Conservation (phyloP, 495 filamentous ascomycete genomes). For the Penicillium waksmanii region DNA sequence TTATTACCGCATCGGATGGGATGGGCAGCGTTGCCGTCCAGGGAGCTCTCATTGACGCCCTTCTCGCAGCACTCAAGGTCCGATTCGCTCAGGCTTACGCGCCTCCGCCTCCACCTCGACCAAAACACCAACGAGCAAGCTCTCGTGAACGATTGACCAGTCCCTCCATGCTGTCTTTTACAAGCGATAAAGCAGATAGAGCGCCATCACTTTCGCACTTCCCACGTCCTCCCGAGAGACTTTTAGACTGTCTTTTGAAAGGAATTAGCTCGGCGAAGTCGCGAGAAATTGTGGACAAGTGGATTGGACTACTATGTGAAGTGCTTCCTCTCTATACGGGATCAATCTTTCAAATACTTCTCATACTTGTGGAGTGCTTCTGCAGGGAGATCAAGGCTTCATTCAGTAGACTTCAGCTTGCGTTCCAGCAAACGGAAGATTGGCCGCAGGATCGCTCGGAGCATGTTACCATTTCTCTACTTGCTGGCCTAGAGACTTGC, state of each 20-base stretch:
- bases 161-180: constrained; percentile 52
- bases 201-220: constrained; percentile 27
- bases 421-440: constrained; percentile 46
- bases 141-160: constrained; percentile 52
- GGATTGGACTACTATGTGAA: constrained; percentile 85
- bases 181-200: constrained; percentile 51
- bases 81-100: constrained; percentile 55
- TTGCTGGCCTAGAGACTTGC: constrained; percentile 88
- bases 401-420: constrained; percentile 64
- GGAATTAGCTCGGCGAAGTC: constrained; percentile 78
- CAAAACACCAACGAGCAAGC: constrained; percentile 45
- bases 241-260: constrained; percentile 80
- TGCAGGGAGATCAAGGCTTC: constrained; percentile 72
- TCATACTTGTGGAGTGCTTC: constrained; percentile 88
- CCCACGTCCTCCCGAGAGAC: constrained; percentile 66
- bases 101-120: constrained; percentile 39
- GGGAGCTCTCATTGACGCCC: constrained; percentile 72
- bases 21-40: constrained; percentile 57
- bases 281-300: constrained; percentile 81
- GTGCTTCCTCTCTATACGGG: constrained; percentile 81
- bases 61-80: constrained; percentile 70
- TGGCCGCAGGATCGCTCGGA: constrained; percentile 51
- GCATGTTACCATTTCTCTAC: constrained; percentile 65
- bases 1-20: constrained; percentile 64
- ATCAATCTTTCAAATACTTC: constrained; percentile 84